These are phyloP conservation scores for Pseudonectria foliicola DNA, from an alignment of 2,329 filamentous ascomycete genomes.

Conservation along the genomic window DNA sequence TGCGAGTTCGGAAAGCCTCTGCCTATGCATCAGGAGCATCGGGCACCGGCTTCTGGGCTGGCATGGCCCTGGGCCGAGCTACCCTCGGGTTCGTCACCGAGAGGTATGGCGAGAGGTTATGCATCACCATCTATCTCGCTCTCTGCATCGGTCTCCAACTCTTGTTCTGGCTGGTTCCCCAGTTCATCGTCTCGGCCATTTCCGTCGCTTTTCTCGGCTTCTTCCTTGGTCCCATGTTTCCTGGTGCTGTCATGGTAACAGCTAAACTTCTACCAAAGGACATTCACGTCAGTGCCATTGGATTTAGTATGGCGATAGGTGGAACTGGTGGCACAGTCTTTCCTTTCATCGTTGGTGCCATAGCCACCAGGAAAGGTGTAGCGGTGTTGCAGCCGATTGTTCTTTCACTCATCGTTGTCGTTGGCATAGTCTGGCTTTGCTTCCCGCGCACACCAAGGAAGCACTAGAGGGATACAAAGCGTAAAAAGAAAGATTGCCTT, in stretches of 20 bases:
- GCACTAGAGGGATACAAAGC: conserved; percentile 8
- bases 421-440: conserved; percentile 28
- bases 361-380: conserved; percentile 45
- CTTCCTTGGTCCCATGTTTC: conserved; percentile 69
- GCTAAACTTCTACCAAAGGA: conserved; percentile 64
- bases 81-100: conserved; percentile 64
- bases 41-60: conserved; percentile 73
- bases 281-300: conserved; percentile 65
- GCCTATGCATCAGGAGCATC: conserved; percentile 65
- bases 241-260: conserved; percentile 61
- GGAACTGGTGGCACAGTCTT: conserved; percentile 59
- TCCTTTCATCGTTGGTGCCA: conserved; percentile 55
- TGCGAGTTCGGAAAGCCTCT: conserved; percentile 57
- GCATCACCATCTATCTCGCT: conserved; percentile 53
- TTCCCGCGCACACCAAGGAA: conserved; percentile 30
- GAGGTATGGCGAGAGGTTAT: conserved; percentile 55
- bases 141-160: conserved; percentile 56
- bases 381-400: conserved; percentile 44
- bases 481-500: no score
- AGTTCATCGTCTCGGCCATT: conserved; percentile 52
- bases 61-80: conserved; percentile 62
- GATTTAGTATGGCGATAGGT: conserved; percentile 67
- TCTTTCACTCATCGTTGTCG: conserved; percentile 33
- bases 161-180: conserved; percentile 48
- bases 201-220: conserved; percentile 64